Evolutionary conservation across 768 basidiomycete genomes (phyloP), one percentile per base, ranked within the genome.

Genomic region (Russula ochroleuca): DNA sequence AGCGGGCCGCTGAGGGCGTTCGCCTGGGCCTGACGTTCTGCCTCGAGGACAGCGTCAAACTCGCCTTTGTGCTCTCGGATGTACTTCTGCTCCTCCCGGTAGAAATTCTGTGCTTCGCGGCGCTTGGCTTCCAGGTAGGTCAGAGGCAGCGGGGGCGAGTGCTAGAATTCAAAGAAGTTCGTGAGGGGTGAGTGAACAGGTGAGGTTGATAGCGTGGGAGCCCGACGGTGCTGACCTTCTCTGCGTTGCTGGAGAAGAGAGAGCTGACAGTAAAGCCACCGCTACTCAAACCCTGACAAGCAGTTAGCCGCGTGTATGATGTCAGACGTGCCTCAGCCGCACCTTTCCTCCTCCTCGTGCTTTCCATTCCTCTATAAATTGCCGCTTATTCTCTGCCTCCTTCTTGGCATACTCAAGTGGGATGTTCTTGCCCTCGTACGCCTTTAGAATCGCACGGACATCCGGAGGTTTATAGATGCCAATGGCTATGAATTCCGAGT

Each of bases 381-480:
- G 80, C 45, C 82, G 79, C 75, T 94, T 97, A 55, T 84, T 83
- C 72, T 90, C 90, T 0, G 85, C 85, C 75, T 99, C 96, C 66
- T 86, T 84, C 77, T 89, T 88, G 41, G 87, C 94, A 68, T 94
- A 98, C 74, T 95, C 95, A 7, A 87, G 57, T 0, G 94, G 85
- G 62, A 99, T 88, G 70, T 98, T 82, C 75, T 96, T 94, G 50
- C 88, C 96, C 6, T 81, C 77, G 73, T 96, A 99, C 2, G 86
- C 86, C 68, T 88, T 76, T 37, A 99, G 75, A 59, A 98, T 88
- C 0, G 90, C 92, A 21, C 96, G 86, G 4, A 98, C 88, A 70
- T 98, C 97, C 28, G 80, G 72, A 1, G 91, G 87, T 66, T 86
- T 87, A 78, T 93, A 94, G 68, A 98, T 95, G 0, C 86, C 95